These are phyloP conservation scores for Corrigiola litoralis DNA, from an alignment of 179 eudicot genomes.

Conservation along the genomic window DNA sequence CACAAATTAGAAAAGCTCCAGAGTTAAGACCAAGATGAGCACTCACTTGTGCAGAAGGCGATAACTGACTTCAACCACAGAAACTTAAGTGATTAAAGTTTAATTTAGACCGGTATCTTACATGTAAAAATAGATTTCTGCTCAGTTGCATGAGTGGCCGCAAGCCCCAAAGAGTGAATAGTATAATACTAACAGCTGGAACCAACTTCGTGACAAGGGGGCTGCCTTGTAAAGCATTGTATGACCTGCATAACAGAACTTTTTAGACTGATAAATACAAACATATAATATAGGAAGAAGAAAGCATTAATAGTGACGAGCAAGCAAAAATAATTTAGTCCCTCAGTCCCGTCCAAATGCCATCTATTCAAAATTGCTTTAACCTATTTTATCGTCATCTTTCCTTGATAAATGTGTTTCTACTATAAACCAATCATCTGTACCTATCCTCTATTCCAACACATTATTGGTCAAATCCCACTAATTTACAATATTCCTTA, in stretches of 20 bases:
- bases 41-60: background rate
- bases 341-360: too few species aligned
- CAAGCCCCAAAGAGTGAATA: slow-evolving; percentile 84
- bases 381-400: too few species aligned
- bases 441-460: too few species aligned
- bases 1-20: background rate
- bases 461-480: too few species aligned
- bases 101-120: slow-evolving; percentile 24
- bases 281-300: background rate
- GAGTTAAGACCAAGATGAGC: background rate
- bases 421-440: too few species aligned
- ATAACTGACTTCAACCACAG: background rate
- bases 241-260: slow-evolving; percentile 45
- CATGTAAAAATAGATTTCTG: slow-evolving; percentile 62
- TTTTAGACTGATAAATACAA: background rate
- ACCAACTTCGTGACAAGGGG: slow-evolving; percentile 52
- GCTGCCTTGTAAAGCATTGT: slow-evolving; percentile 46
- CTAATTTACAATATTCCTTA: too few species aligned
- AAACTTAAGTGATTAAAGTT: background rate
- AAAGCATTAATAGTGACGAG: background rate
- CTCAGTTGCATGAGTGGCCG: slow-evolving; percentile 61
- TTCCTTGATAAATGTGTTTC: too few species aligned
- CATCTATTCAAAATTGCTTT: too few species aligned
- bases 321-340: too few species aligned
- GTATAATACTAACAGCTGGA: slow-evolving; percentile 62